Percentiles rank a stretch among this genome's conserved stretches.
Evolutionary conservation across 192 early-diverging fungal species (phyloP).

Genomic region (Physocladia obscura): DNA sequence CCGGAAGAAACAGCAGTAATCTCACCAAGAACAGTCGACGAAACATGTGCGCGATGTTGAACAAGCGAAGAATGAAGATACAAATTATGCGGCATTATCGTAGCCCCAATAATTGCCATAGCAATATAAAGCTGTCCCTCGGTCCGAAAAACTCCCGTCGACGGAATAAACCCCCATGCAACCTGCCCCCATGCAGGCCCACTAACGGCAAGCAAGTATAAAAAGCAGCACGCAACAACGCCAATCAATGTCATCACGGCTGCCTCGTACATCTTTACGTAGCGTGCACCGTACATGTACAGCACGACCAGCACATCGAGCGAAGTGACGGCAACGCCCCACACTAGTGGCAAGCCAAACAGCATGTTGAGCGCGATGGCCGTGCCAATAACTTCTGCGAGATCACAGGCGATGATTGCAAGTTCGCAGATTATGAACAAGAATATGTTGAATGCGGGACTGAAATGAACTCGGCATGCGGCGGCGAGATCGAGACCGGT

Average conservation of each 20-base stretch:
- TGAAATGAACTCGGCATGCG: constrained; percentile 62
- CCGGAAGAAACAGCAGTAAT: constrained; percentile 3
- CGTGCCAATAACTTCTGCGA: constrained; percentile 89
- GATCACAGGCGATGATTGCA: constrained; percentile 79
- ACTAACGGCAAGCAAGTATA: constrained; percentile 59
- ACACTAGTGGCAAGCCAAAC: constrained; percentile 67
- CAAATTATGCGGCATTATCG: constrained; percentile 85
- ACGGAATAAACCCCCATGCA: constrained; percentile 60
- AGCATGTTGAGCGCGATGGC: constrained; percentile 79
- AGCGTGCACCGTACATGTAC: constrained; percentile 59
- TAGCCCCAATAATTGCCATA: constrained; percentile 83
- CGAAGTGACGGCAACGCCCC: constrained; percentile 74
- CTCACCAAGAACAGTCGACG: constrained; percentile 33
- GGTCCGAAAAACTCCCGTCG: constrained; percentile 55
- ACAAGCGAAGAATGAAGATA: constrained; percentile 79
- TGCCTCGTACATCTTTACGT: constrained; percentile 63
- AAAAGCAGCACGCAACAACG: constrained; percentile 67
- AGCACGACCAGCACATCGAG: constrained; percentile 73
- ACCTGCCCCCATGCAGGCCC: constrained; percentile 63
- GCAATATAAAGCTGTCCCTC: constrained; percentile 62
- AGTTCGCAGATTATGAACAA: constrained; percentile 73
- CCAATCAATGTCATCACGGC: constrained; percentile 68
- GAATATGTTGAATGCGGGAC: constrained; percentile 57
- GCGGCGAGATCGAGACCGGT: constrained; percentile 73
- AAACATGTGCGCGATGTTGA: constrained; percentile 51